Evolutionary conservation across 345 rosid species (phyloP), one percentile per base, ranked within the genome.

Genomic region (Raphanus sativus): DNA sequence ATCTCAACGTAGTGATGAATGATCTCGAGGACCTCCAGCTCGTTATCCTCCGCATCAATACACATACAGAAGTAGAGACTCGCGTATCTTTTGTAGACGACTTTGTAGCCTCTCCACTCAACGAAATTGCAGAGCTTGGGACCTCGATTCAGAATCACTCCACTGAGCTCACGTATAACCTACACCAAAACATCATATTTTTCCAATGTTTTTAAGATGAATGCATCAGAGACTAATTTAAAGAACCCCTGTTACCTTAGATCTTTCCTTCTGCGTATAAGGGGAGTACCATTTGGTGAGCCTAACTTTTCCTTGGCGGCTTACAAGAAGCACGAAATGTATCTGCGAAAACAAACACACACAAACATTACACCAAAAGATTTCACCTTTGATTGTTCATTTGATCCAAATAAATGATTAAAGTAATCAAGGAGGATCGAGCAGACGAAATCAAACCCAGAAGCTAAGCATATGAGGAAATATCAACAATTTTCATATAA

Each of bases 31-130:
- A 87, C 59, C 80, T 95, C 99, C 32, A 95, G 71, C 83, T 95
- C 99, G 16, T 95, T 95, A 87, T 91, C 97, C 6, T 89, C 96
- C 77, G 91, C 85, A 81, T 95, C 94, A 75, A 89, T 80, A 81
- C 99, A 92, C 99, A 95, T 95, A 82, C 99, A 95, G 83, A 95
- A 95, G 86, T 92, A 95, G 5, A 95, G 92, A 75, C 99, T 92
- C 50, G 99, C 98, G 81, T 95, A 95, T 83, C 98, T 89, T 83
- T 88, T 94, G 74, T 94, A 94, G 65, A 92, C 98, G 71, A 94
- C 98, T 78, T 90, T 90, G 82, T 83, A 80, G 17, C 97, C 98
- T 85, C 91, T 92, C 97, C 97, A 94, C 65, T 95, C 98, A 59
- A 92, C 87, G 69, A 95, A 95, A 74, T 95, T 95, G 79, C 98